Base-by-base conservation (phyloP, 2,329 filamentous ascomycete genomes). In the Pochonia chlamydosporia region DNA sequence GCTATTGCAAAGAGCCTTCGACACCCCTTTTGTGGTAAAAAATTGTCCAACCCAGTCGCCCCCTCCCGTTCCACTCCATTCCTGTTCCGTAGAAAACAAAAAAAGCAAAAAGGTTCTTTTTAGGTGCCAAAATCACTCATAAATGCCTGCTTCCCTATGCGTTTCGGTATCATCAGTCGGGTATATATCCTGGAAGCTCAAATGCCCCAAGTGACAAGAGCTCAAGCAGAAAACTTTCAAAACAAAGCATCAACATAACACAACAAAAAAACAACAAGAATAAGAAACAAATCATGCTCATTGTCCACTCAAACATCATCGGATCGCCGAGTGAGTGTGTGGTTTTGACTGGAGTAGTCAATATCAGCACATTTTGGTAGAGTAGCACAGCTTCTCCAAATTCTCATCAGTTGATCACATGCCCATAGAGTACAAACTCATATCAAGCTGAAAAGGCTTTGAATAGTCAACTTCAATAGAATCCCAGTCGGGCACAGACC, bases 361-460 rank as follows among this genome's bases (percentile, higher is more conserved):
- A n/a, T n/a, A n/a, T n/a, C 43, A 49, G 13, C 14, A 18, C 20
- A 21, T 23, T 8, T 23, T 13, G 18, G 23, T 23, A 10, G 9
- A n/a, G 9, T n/a, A 46, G n/a, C 14, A 7, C 25, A 21, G 3
- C 46, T 40, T 53, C 46, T 52, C 59, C 18, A 56, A 57, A 40
- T 62, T 58, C 7, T 23, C 18, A 23, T 13, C 5, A 36, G 13
- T 14, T 11, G 18, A 39, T 39, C 35, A 39, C 3, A 20, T 39
- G 35, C 43, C 33, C 56, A 70, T 59, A 11, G 59, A 63, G 52
- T 68, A 69, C 14, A 59, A 53, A 46, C 59, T 61, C 40, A 68
- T 69, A 49, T 82, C 77, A 46, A 82, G 63, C 52, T 69, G 57
- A 51, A 79, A 78, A 1, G 75, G 70, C 59, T 81, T 79, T 44